phyloP scores from a whole-genome alignment of 2,329 filamentous ascomycete species.

The Ceratocystis lukuohia region DNA sequence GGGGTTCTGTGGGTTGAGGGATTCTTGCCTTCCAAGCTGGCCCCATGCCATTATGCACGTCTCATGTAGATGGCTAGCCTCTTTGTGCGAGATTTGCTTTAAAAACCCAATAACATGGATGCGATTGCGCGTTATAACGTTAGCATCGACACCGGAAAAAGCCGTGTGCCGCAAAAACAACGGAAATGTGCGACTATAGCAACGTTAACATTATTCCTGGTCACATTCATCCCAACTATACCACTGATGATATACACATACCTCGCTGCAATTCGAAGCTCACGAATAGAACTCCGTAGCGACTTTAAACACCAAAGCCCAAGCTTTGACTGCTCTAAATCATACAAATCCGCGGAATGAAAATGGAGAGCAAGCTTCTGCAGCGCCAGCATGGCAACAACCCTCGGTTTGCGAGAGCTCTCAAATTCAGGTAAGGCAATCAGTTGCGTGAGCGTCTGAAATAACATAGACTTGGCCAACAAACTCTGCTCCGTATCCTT shows the following conservation, averaged over 20 bases:
- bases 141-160: conserved; percentile 22
- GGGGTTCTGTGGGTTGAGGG: neutral
- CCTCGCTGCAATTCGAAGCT: conserved; percentile 71
- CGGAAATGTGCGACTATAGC: conserved; percentile 45
- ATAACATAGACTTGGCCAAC: neutral
- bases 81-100: conserved; percentile 56
- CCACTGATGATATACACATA: conserved; percentile 28
- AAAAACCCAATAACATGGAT: conserved; percentile 54
- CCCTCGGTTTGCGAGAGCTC: conserved; percentile 46
- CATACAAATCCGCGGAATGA: conserved; percentile 43
- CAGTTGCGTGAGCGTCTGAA: conserved; percentile 33
- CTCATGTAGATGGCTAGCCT: conserved; percentile 57
- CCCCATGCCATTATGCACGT: conserved; percentile 76
- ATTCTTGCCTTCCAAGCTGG: conserved; percentile 57
- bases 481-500: conserved; percentile 14
- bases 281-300: conserved; percentile 69
- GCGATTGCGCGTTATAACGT: conserved; percentile 15
- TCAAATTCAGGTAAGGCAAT: conserved; percentile 34
- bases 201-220: conserved; percentile 17
- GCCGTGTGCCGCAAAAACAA: conserved; percentile 41
- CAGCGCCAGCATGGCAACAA: conserved; percentile 59
- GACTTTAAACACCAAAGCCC: conserved; percentile 74
- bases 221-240: neutral
- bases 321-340: conserved; percentile 52
- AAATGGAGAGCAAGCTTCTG: conserved; percentile 58